Base-by-base conservation (phyloP, 2,329 filamentous ascomycete genomes). In the Alternaria alternata region DNA sequence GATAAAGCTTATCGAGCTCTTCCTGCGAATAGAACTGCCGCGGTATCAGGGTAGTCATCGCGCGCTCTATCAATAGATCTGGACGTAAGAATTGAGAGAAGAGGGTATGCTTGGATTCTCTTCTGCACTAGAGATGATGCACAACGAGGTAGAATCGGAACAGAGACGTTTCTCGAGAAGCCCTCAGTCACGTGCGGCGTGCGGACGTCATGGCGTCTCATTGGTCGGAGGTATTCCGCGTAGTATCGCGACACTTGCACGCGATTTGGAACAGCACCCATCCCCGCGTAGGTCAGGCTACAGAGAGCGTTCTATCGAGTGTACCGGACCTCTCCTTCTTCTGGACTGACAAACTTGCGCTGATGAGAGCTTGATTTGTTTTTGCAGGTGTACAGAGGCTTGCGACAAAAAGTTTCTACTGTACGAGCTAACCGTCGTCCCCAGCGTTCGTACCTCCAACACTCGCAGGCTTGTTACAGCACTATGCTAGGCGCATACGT, bases 1-100 rank as follows among this genome's bases (percentile, higher is more conserved):
- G 95, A 81, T 97, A 99, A 60, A 98, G 88, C 72, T 84, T 83
- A 43, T 86, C 83, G 51, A 98, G 87, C 85, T 98, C 94, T 61
- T 92, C 89, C 67, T 89, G 82, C 44, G 90, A 89, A 81, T 98
- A 98, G 0, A 92, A 88, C 57, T 86, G 82, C 58, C 92, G 88
- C 49, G 92, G 92, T 44, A 85, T 81, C 44, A 96, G 85, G 41
- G 90, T 90, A 12, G 94, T 91, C 94, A 98, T 98, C 22, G 30
- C 63, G 49, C 7, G 14, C 24, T 20, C 5, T 26, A 36, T 7
- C 26, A 52, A 42, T 32, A 3, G 18, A 34, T 16, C 20, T 42
- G 30, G 16, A 22, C 24, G 39, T 22, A 16, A 9, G 11, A 22
- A 24, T 11, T 32, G 24, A 20, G 32, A 32, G 6, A 22, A 1